These are phyloP conservation scores for Ustilago tritici DNA, from an alignment of 1,284 basidiomycete species.

Conservation along the genomic window DNA sequence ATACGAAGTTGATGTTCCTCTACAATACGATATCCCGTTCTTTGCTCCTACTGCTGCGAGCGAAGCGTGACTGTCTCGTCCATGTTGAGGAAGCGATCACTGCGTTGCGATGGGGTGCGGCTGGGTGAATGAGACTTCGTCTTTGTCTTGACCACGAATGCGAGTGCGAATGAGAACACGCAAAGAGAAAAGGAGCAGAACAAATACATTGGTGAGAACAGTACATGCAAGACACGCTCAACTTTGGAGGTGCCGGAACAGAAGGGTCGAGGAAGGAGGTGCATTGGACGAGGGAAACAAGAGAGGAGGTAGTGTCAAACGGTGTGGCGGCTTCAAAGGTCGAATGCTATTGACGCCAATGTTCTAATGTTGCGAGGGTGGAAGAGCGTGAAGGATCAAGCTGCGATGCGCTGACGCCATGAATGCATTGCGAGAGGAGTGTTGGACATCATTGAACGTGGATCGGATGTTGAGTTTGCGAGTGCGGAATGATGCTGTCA, in stretches of 20 bases:
- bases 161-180: background rate
- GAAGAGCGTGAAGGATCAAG: background rate
- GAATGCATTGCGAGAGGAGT: background rate
- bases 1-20: background rate
- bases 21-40: constrained; percentile 23
- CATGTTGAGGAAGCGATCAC: no score
- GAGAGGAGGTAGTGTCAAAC: background rate
- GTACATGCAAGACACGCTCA: background rate
- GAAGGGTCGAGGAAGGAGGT: background rate
- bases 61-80: background rate
- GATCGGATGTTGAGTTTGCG: background rate
- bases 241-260: background rate
- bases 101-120: no score
- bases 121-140: no score
- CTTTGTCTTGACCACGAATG: no score
- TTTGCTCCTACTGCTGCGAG: background rate
- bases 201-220: constrained; percentile 26
- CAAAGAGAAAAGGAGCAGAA: constrained; percentile 1
- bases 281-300: background rate
- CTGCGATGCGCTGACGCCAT: background rate
- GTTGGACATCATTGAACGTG: background rate
- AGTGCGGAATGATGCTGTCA: background rate
- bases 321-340: background rate
- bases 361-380: background rate
- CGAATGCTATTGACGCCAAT: background rate